Percentiles rank a stretch among this genome's conserved stretches.
Evolutionary conservation across 805 yeast species (phyloP).

Genomic region (Hanseniaspora mollemarum): DNA sequence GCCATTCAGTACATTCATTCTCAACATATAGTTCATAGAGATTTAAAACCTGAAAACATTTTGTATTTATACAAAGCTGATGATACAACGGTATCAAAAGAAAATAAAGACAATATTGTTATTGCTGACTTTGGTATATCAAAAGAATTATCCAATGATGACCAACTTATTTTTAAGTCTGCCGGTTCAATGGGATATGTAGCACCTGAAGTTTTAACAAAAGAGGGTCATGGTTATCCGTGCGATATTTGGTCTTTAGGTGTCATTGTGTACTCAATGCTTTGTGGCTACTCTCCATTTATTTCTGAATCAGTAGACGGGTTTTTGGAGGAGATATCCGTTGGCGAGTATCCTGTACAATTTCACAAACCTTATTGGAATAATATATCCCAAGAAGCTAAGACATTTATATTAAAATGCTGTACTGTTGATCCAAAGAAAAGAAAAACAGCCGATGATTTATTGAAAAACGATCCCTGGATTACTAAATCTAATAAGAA

Average conservation of each 20-base stretch:
- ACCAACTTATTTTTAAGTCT: constrained; percentile 53
- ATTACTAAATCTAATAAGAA: constrained; percentile 33
- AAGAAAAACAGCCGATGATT: constrained; percentile 57
- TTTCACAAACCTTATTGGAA: constrained; percentile 85
- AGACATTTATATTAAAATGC: constrained; percentile 60
- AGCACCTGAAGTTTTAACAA: constrained; percentile 82
- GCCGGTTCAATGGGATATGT: constrained; percentile 96
- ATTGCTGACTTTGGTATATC: constrained; percentile 96
- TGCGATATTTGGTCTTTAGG: constrained; percentile 96
- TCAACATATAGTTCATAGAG: constrained; percentile 78
- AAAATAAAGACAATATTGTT: constrained; percentile 58
- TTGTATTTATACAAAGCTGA: constrained; percentile 57
- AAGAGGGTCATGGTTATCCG: constrained; percentile 83
- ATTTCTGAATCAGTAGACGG: constrained; percentile 71
- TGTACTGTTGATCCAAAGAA: constrained; percentile 54
- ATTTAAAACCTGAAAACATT: constrained; percentile 87
- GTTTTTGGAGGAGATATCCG: constrained; percentile 64
- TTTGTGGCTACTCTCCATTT: constrained; percentile 90
- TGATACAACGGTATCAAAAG: constrained; percentile 51
- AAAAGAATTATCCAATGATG: constrained; percentile 48
- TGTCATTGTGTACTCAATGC: constrained; percentile 76
- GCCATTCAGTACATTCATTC: constrained; percentile 73
- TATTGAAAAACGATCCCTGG: constrained; percentile 63
- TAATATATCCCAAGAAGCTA: constrained; percentile 67
- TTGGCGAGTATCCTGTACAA: constrained; percentile 59